These are phyloP conservation scores for Fomitiporia mediterranea DNA, from an alignment of 1,284 basidiomycete genomes.

Conservation along the genomic window DNA sequence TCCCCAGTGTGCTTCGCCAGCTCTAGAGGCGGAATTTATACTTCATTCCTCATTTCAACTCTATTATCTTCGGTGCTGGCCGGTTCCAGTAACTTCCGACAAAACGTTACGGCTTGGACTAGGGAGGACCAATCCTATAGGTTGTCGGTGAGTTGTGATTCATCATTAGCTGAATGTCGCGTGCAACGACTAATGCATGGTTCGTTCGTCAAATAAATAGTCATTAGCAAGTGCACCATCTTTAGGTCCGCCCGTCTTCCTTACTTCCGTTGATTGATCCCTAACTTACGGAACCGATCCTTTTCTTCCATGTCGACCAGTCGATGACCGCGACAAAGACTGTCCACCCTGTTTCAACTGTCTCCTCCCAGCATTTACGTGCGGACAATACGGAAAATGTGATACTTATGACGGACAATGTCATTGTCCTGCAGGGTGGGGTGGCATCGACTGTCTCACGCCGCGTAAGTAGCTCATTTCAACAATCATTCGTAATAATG, in stretches of 20 bases:
- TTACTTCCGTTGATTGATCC: not conserved
- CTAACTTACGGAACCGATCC: not conserved
- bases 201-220: not conserved
- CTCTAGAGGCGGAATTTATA: no score
- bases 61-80: not conserved
- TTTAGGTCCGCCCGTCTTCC: constrained; percentile 2
- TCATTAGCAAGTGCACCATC: constrained; percentile 11
- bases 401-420: constrained; percentile 88
- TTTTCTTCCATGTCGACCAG: not conserved
- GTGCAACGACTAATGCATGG: not conserved
- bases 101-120: constrained; percentile 13
- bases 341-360: constrained; percentile 86
- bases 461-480: constrained; percentile 54
- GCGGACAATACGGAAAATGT: constrained; percentile 83
- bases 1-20: no score
- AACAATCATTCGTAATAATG: not conserved
- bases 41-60: no score
- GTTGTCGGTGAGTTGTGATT: constrained; percentile 14
- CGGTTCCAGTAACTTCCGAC: not conserved
- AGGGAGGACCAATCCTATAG: constrained; percentile 15
- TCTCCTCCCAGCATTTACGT: constrained; percentile 75
- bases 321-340: constrained; percentile 32
- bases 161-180: not conserved
- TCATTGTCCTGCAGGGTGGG: constrained; percentile 87
- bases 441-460: constrained; percentile 83